These are phyloP conservation scores for Leishmania amazonensis DNA, from an alignment of 208 protist species.

Conservation along the genomic window DNA sequence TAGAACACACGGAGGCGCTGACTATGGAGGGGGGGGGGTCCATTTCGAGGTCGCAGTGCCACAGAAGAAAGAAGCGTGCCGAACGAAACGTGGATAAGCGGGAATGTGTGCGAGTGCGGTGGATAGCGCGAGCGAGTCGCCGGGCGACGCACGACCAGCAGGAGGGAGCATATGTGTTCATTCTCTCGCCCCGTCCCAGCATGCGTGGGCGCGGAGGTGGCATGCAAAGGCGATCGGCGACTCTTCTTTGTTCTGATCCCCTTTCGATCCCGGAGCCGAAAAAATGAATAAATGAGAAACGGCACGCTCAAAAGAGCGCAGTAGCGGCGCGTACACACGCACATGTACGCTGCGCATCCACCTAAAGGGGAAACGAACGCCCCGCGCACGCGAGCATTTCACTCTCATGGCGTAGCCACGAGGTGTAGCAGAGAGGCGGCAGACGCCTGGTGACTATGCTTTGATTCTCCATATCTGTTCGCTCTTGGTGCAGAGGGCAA, in stretches of 20 bases:
- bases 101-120: background rate
- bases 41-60: background rate
- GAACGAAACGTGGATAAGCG: background rate
- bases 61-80: background rate
- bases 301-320: background rate
- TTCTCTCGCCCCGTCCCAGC: background rate
- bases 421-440: too few relatives aligned
- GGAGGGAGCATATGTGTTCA: background rate
- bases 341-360: background rate
- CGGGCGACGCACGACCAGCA: background rate
- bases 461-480: background rate
- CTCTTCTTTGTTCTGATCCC: background rate
- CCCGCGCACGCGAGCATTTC: background rate
- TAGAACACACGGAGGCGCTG: background rate
- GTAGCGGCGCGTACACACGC: background rate
- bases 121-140: background rate
- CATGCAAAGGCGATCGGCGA: background rate
- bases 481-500: background rate
- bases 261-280: background rate
- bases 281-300: background rate
- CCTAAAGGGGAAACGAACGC: background rate
- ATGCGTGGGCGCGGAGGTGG: background rate
- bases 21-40: background rate
- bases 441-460: background rate
- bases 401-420: background rate